Evolutionary conservation across 2,329 filamentous ascomycete species (phyloP).

Genomic region (Alternaria sp.): DNA sequence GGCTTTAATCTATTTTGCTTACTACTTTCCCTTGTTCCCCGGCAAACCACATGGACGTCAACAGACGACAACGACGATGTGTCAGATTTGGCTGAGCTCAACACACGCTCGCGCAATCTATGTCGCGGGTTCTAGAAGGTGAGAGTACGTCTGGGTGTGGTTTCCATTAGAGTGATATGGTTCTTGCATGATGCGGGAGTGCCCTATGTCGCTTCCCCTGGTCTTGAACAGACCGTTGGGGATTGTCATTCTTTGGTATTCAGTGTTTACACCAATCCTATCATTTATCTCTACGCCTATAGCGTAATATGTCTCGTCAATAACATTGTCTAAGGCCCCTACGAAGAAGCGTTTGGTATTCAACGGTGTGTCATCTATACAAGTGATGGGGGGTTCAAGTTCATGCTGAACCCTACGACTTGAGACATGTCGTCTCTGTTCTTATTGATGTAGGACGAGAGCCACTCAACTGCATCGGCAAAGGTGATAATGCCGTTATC

Average conservation of each 20-base stretch:
- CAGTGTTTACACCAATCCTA: too few relatives aligned
- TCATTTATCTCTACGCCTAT: not conserved
- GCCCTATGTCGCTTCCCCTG: not conserved
- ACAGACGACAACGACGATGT: not conserved
- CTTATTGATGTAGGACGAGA: accelerated
- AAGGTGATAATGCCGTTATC: too few relatives aligned
- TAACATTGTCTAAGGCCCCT: not conserved
- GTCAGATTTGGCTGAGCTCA: not conserved
- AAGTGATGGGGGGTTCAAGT: not conserved
- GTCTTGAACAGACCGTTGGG: not conserved
- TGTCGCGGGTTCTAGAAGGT: not conserved
- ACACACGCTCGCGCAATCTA: not conserved
- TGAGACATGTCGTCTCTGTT: not conserved
- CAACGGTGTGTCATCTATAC: not conserved
- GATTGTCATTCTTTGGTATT: not conserved
- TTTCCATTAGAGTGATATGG: not conserved
- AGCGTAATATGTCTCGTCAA: not conserved
- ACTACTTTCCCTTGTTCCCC: not conserved
- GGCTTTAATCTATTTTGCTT: not conserved
- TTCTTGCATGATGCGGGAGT: not conserved
- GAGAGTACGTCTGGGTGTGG: not conserved
- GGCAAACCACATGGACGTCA: not conserved
- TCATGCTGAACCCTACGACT: not conserved
- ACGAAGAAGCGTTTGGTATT: not conserved
- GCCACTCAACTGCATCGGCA: not conserved